Conservation (phyloP, 1,284 basidiomycete genomes). For the Puccinia sorghi region DNA sequence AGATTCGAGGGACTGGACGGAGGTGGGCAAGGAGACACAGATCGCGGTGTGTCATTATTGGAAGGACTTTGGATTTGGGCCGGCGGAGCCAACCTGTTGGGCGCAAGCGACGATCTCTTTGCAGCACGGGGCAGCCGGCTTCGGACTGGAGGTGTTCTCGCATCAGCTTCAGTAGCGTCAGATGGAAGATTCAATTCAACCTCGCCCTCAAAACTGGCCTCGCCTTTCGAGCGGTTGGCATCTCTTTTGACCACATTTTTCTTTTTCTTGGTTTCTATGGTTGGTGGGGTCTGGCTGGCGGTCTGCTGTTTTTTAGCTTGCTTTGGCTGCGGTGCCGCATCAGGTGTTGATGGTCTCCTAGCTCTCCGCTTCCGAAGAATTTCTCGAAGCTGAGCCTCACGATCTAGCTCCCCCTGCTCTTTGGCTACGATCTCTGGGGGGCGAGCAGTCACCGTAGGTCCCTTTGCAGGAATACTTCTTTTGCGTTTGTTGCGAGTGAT, state of each 20-base stretch:
- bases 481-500: slow-evolving; percentile 26
- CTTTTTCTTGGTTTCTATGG: slow-evolving; percentile 21
- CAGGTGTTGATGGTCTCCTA: background rate
- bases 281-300: background rate
- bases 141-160: background rate
- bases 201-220: slow-evolving; percentile 17
- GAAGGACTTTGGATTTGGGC: slow-evolving; percentile 9
- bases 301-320: background rate
- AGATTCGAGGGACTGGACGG: slow-evolving; percentile 18
- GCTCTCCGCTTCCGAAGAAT: slow-evolving; percentile 40
- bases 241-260: slow-evolving; percentile 22
- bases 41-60: slow-evolving; percentile 12
- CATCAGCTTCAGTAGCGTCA: slow-evolving; percentile 25
- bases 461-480: background rate
- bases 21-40: background rate
- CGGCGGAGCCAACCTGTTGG: slow-evolving; percentile 23
- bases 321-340: slow-evolving; percentile 10
- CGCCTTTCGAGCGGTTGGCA: background rate
- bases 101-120: slow-evolving; percentile 14
- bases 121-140: slow-evolving; percentile 25
- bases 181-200: slow-evolving; percentile 22
- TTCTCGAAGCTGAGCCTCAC: slow-evolving; percentile 36
- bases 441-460: background rate
- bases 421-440: slow-evolving; percentile 19
- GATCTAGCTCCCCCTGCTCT: slow-evolving; percentile 17